phyloP scores from a whole-genome alignment of 441 rosid species.

The Euphorbia corollata region DNA sequence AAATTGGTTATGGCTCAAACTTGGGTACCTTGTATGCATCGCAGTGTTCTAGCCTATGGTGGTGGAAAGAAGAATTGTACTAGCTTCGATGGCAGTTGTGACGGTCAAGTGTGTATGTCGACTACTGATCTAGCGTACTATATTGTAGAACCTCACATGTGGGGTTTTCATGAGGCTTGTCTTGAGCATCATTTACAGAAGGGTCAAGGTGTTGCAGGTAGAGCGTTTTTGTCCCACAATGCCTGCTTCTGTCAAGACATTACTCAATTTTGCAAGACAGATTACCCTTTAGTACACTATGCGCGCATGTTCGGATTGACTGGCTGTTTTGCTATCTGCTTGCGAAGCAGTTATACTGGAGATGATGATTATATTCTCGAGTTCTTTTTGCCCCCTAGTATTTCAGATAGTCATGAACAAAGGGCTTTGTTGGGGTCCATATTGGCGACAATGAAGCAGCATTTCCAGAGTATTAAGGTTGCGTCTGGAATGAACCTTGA shows the following conservation, averaged over 20 bases:
- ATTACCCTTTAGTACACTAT: constrained; percentile 86
- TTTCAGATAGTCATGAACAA: constrained; percentile 41
- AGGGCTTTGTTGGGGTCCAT: constrained; percentile 51
- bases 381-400: constrained; percentile 60
- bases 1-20: constrained; percentile 91
- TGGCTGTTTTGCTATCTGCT: constrained; percentile 71
- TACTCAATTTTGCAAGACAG: constrained; percentile 66
- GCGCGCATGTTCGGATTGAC: constrained; percentile 77
- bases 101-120: constrained; percentile 86
- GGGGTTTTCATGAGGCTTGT: constrained; percentile 91
- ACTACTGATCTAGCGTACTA: constrained; percentile 77
- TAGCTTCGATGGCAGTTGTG: constrained; percentile 81
- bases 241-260: constrained; percentile 67
- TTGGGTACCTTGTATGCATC: constrained; percentile 92
- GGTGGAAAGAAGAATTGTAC: constrained; percentile 89
- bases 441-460: constrained; percentile 68
- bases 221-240: constrained; percentile 64
- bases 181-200: constrained; percentile 86
- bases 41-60: constrained; percentile 67
- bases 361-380: constrained; percentile 80
- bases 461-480: constrained; percentile 66
- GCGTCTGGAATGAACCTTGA: constrained; percentile 59
- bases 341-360: constrained; percentile 61
- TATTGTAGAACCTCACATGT: constrained; percentile 73
- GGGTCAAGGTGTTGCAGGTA: constrained; percentile 90